Percentiles rank a stretch among this genome's conserved stretches.
phyloP scores from a whole-genome alignment of 2,329 filamentous ascomycete genomes.

The Alternaria atra region DNA sequence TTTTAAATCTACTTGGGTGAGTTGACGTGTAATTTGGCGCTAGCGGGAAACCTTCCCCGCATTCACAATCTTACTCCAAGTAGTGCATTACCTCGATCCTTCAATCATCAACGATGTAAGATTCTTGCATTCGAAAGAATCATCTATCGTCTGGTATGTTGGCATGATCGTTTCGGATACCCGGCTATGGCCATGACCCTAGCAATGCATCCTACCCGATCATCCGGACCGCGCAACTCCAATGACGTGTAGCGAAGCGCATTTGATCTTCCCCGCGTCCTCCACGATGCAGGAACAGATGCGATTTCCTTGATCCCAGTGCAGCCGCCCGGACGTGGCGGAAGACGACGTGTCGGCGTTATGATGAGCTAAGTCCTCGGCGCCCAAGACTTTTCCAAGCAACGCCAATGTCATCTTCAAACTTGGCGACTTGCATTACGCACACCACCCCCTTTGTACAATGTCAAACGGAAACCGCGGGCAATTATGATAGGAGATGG shows the following conservation, averaged over 20 bases:
- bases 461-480: conserved; percentile 4
- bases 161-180: background rate
- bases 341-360: conserved; percentile 2
- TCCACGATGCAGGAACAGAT: conserved; percentile 4
- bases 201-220: background rate
- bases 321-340: conserved; percentile 8
- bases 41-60: background rate
- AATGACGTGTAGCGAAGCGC: conserved; percentile 2
- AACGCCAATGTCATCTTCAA: conserved; percentile 16
- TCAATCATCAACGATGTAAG: background rate
- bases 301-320: background rate
- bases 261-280: conserved; percentile 4
- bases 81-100: background rate
- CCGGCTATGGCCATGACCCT: background rate
- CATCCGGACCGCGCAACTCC: background rate
- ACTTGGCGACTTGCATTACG: conserved; percentile 28
- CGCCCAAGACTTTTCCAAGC: conserved; percentile 17
- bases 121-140: background rate
- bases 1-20: background rate
- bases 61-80: background rate
- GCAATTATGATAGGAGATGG: conserved; percentile 20
- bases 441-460: conserved; percentile 10
- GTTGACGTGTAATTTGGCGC: background rate
- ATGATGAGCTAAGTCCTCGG: conserved; percentile 4
- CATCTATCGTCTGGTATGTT: background rate